phyloP scores from a whole-genome alignment of 177 flowering plant genomes.

The Telopea speciosissima region DNA sequence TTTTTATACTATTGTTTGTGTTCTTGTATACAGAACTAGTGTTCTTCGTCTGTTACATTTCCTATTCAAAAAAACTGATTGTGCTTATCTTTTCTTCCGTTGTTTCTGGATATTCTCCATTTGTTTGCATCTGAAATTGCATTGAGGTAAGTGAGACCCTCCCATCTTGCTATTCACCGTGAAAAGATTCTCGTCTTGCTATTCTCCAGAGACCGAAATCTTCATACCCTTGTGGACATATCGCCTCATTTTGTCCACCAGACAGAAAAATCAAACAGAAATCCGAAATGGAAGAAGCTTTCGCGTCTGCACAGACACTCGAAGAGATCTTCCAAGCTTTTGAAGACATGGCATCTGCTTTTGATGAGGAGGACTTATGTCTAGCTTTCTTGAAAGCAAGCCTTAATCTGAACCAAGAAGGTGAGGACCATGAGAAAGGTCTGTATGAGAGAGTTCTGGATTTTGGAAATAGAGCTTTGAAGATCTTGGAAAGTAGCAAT shows the following conservation, averaged over 20 bases:
- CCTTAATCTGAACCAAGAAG: constrained; percentile 67
- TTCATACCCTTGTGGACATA: constrained; percentile 42
- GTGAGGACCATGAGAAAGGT: constrained; percentile 63
- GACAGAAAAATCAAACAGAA: constrained; percentile 60
- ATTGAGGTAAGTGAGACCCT: background rate
- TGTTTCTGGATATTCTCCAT: too few species aligned
- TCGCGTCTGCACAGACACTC: constrained; percentile 55
- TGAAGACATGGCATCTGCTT: constrained; percentile 54
- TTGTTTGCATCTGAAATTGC: too few species aligned
- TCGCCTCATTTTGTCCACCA: constrained; percentile 38
- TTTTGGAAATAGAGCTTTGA: constrained; percentile 65
- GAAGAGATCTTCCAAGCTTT: constrained; percentile 58
- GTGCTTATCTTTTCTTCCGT: too few species aligned
- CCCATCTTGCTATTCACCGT: constrained; percentile 22
- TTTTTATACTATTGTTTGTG: too few species aligned
- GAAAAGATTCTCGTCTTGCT: constrained; percentile 36
- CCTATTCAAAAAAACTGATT: too few species aligned
- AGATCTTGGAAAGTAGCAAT: constrained; percentile 36
- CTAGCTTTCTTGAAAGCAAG: too few species aligned
- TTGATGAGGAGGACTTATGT: constrained; percentile 33
- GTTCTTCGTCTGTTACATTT: too few species aligned
- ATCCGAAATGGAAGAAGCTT: too few species aligned
- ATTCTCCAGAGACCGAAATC: constrained; percentile 20
- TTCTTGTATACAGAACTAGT: too few species aligned
- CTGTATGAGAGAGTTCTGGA: too few species aligned